These are phyloP conservation scores for Cystobasidium pallidum DNA, from an alignment of 1,284 basidiomycete species.

Conservation along the genomic window DNA sequence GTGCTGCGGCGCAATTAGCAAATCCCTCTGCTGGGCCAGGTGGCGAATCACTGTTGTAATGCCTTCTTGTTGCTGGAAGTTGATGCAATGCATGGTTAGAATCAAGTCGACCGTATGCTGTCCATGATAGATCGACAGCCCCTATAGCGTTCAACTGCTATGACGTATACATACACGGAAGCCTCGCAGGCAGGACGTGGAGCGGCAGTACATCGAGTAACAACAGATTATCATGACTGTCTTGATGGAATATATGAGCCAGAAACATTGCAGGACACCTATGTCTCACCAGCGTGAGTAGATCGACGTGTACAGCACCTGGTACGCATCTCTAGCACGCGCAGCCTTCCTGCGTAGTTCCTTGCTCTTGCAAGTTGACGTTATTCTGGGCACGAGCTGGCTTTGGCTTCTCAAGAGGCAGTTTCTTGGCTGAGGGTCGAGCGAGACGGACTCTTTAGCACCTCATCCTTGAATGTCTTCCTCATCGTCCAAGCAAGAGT, in stretches of 20 bases:
- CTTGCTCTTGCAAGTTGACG: slow-evolving; percentile 38
- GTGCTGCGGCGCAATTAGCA: slow-evolving; percentile 19
- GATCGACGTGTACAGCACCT: background rate
- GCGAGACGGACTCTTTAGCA: too few species aligned
- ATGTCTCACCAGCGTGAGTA: too few species aligned
- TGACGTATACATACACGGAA: slow-evolving; percentile 1
- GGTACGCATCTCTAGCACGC: slow-evolving; percentile 8
- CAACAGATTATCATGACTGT: background rate
- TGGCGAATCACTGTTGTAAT: slow-evolving; percentile 24
- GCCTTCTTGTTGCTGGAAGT: background rate
- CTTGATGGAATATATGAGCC: background rate
- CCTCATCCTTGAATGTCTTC: too few species aligned
- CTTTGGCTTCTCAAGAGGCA: slow-evolving; percentile 44
- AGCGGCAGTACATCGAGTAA: background rate
- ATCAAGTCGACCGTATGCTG: background rate
- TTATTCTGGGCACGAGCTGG: slow-evolving; percentile 39
- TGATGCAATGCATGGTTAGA: background rate
- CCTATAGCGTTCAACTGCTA: background rate
- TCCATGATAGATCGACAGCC: background rate
- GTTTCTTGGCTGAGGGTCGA: slow-evolving; percentile 41
- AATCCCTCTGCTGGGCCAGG: slow-evolving; percentile 12
- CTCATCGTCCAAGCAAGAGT: too few species aligned
- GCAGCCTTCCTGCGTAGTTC: slow-evolving; percentile 19
- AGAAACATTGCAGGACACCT: too few species aligned
- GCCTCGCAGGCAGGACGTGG: background rate